Percentiles rank a stretch among this genome's conserved stretches.
phyloP scores from a whole-genome alignment of 176 grass and related monocot species.

The Puya raimondii region DNA sequence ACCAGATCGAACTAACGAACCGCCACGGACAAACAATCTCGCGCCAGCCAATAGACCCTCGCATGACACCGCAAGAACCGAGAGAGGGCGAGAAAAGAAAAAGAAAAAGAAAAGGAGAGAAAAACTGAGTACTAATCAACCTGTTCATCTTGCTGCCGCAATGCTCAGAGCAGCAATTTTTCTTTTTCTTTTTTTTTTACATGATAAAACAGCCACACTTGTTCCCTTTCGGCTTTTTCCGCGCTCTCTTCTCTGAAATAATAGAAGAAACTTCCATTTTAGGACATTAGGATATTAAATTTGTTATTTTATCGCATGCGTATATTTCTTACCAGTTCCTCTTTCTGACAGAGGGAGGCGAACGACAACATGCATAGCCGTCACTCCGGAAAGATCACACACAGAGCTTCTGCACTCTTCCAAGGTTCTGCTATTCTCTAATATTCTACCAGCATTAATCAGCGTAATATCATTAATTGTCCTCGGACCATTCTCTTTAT shows the following conservation, averaged over 20 bases:
- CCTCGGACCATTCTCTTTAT: conserved; percentile 52
- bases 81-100: no score
- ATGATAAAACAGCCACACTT: conserved; percentile 51
- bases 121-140: conserved; percentile 19
- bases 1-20: no score
- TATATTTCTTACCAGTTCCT: conserved; percentile 30
- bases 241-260: conserved; percentile 35
- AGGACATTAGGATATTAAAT: not conserved
- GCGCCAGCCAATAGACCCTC: not conserved
- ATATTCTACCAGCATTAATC: conserved; percentile 68
- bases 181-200: conserved; percentile 5
- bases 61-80: not conserved
- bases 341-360: conserved; percentile 33
- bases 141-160: conserved; percentile 22
- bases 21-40: not conserved
- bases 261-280: conserved; percentile 4
- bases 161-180: conserved; percentile 12
- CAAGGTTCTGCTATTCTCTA: conserved; percentile 57
- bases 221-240: conserved; percentile 36
- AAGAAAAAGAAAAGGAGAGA: not conserved
- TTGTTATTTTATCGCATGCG: not conserved
- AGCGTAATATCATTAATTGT: conserved; percentile 51
- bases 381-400: conserved; percentile 49
- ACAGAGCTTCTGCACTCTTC: conserved; percentile 53
- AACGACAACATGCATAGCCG: conserved; percentile 56